Conservation (phyloP, 2,329 filamentous ascomycete species). For the Epichloe sp. region DNA sequence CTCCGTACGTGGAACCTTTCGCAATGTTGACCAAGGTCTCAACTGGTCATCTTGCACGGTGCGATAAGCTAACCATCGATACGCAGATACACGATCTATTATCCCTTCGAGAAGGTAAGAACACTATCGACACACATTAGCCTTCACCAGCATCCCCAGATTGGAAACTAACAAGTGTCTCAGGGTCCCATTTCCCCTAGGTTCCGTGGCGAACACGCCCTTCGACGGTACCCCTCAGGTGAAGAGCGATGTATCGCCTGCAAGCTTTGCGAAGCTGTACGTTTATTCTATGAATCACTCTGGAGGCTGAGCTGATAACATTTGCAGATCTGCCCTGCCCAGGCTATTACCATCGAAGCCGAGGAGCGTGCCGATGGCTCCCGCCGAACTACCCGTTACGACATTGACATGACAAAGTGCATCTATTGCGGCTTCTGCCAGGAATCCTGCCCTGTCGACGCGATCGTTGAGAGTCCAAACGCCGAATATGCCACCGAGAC, state of each 20-base stretch:
- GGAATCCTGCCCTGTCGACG: conserved; percentile 96
- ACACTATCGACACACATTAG: neutral
- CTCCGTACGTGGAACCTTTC: conserved; percentile 59
- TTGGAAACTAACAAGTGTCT: conserved; percentile 9
- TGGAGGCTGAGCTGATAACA: neutral
- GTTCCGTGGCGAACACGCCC: conserved; percentile 95
- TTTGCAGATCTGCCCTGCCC: conserved; percentile 75
- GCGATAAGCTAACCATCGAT: conserved; percentile 1
- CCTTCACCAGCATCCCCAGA: neutral
- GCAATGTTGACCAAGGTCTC: neutral
- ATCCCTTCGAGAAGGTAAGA: conserved; percentile 85
- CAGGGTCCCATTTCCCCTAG: conserved; percentile 88
- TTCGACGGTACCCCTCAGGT: conserved; percentile 89
- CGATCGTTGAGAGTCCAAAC: conserved; percentile 56
- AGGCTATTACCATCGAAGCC: conserved; percentile 97
- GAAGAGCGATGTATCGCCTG: conserved; percentile 99
- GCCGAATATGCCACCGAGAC: conserved; percentile 52
- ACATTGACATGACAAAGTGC: conserved; percentile 99
- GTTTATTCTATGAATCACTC: conserved; percentile 6
- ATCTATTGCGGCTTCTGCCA: conserved; percentile 99
- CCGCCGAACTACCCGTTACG: conserved; percentile 89
- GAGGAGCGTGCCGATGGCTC: conserved; percentile 95
- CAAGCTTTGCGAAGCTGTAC: conserved; percentile 91
- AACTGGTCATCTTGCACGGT: neutral
- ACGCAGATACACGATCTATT: conserved; percentile 87